Percentiles rank a stretch among this genome's conserved stretches.
Evolutionary conservation across 1,284 basidiomycete genomes (phyloP).

Genomic region (Thelephora terrestris): DNA sequence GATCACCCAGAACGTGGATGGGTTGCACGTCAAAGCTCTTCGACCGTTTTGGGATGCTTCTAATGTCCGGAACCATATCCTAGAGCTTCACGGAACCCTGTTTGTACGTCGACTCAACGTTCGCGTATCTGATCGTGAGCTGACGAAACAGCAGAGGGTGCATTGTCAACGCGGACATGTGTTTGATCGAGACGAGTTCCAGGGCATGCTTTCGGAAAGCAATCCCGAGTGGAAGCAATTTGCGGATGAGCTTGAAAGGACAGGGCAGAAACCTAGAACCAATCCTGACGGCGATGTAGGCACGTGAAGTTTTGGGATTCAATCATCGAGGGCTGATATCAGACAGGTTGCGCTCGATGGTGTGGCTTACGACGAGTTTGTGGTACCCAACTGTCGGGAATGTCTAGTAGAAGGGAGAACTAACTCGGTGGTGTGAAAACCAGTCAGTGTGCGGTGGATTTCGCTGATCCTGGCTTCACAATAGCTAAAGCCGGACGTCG

Average conservation of each 20-base stretch:
- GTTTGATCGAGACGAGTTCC: slow-evolving; percentile 61
- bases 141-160: slow-evolving; percentile 41
- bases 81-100: slow-evolving; percentile 86
- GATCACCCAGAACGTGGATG: slow-evolving; percentile 91
- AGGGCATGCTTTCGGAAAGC: slow-evolving; percentile 55
- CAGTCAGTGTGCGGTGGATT: slow-evolving; percentile 4
- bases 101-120: slow-evolving; percentile 40
- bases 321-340: background rate
- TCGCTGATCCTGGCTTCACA: slow-evolving; percentile 2
- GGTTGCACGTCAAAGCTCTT: slow-evolving; percentile 74
- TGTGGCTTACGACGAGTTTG: slow-evolving; percentile 64
- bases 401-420: slow-evolving; percentile 47
- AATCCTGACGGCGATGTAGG: slow-evolving; percentile 89
- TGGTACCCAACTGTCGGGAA: slow-evolving; percentile 65
- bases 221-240: slow-evolving; percentile 79
- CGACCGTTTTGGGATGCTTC: slow-evolving; percentile 27
- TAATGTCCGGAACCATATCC: slow-evolving; percentile 37
- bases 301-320: slow-evolving; percentile 8
- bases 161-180: slow-evolving; percentile 65
- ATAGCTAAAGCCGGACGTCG: slow-evolving; percentile 74
- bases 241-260: slow-evolving; percentile 54
- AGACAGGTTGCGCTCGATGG: slow-evolving; percentile 71
- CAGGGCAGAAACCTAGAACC: slow-evolving; percentile 57
- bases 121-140: background rate
- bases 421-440: slow-evolving; percentile 39